Conservation (phyloP, 2,329 filamentous ascomycete species). For the Colletotrichum tofieldiae region DNA sequence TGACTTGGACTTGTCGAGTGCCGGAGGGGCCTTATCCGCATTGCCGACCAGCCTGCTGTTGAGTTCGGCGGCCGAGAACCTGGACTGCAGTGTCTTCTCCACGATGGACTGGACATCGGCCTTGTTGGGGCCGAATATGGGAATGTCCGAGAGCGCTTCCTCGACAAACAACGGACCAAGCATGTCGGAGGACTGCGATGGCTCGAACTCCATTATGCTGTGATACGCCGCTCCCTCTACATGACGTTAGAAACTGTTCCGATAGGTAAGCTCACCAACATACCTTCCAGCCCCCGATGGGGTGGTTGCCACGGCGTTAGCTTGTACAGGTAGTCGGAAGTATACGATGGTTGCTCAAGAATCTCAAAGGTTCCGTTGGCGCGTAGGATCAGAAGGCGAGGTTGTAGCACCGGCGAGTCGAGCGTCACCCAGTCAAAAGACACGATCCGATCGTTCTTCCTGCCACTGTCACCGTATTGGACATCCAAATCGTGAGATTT, state of each 20-base stretch:
- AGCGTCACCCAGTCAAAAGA: slow-evolving; percentile 79
- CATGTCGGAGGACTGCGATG: slow-evolving; percentile 66
- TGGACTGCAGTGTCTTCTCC: slow-evolving; percentile 39
- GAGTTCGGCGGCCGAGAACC: slow-evolving; percentile 33
- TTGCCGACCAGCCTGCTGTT: slow-evolving; percentile 21
- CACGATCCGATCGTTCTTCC: slow-evolving; percentile 73
- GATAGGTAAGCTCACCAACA: slow-evolving; percentile 20
- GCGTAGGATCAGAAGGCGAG: slow-evolving; percentile 72
- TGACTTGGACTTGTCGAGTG: slow-evolving; percentile 59
- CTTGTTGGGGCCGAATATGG: slow-evolving; percentile 71
- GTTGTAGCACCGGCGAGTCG: slow-evolving; percentile 68
- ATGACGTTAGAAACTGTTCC: slow-evolving; percentile 47
- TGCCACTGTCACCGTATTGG: slow-evolving; percentile 65
- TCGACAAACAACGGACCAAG: slow-evolving; percentile 70
- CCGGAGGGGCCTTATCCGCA: slow-evolving; percentile 50
- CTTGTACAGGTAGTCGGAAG: slow-evolving; percentile 72
- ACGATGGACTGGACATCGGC: slow-evolving; percentile 58
- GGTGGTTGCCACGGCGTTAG: slow-evolving; percentile 74
- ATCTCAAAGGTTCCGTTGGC: slow-evolving; percentile 75
- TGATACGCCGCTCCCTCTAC: slow-evolving; percentile 68
- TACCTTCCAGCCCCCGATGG: slow-evolving; percentile 70
- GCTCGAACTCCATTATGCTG: slow-evolving; percentile 72
- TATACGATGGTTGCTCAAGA: slow-evolving; percentile 72
- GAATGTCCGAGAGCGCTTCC: slow-evolving; percentile 66
- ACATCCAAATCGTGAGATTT: slow-evolving; percentile 76